These are phyloP conservation scores for Trifolium subterraneum DNA, from an alignment of 306 rosid genomes.

Conservation along the genomic window DNA sequence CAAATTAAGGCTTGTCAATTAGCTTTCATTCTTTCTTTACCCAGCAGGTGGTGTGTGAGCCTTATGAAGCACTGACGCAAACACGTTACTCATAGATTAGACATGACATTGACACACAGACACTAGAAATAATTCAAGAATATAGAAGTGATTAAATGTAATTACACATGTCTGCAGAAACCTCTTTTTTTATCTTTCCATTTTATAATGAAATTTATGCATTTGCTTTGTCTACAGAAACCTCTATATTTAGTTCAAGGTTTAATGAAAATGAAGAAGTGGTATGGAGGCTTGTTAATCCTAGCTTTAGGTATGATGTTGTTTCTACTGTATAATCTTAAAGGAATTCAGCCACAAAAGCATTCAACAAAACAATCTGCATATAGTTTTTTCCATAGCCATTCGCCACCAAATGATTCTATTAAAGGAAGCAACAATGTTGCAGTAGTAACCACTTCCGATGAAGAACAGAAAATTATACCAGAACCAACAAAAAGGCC, in stretches of 20 bases:
- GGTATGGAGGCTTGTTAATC: constrained; percentile 83
- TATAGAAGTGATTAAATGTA: neutral
- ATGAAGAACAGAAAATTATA: constrained; percentile 32
- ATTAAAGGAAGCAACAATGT: constrained; percentile 33
- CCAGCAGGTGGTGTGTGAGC: neutral
- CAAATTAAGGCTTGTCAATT: neutral
- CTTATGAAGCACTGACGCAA: neutral
- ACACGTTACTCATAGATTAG: neutral
- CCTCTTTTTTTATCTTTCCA: neutral
- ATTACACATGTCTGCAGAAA: neutral
- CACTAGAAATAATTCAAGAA: neutral
- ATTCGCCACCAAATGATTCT: constrained; percentile 46
- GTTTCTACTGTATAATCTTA: constrained; percentile 62
- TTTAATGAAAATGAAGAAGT: constrained; percentile 74
- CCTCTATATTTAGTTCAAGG: constrained; percentile 37
- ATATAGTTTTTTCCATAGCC: constrained; percentile 63
- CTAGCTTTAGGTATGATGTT: constrained; percentile 62
- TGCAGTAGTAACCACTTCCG: constrained; percentile 36
- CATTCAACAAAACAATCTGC: constrained; percentile 66
- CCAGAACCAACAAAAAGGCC: constrained; percentile 48
- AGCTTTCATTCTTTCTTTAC: constrained; percentile 20
- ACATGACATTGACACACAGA: neutral
- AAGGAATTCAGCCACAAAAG: constrained; percentile 59
- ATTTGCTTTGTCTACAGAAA: constrained; percentile 44
- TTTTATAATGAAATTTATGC: constrained; percentile 23